Percentiles rank a stretch among this genome's conserved stretches.
Evolutionary conservation across 495 filamentous ascomycete species (phyloP).

Genomic region (Neurospora sp.): DNA sequence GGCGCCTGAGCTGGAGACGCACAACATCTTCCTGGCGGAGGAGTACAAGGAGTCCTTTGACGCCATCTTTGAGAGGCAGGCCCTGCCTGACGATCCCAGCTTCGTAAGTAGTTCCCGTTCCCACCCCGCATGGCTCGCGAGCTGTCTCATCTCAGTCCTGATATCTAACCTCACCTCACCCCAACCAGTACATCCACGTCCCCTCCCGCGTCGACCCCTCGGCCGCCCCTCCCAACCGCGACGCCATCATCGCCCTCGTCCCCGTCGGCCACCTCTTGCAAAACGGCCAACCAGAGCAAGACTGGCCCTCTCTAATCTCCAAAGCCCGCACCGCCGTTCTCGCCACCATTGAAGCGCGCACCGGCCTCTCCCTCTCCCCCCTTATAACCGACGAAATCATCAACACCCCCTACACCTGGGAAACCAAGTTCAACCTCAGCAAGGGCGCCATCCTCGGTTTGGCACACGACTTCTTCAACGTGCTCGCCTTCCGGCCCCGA

Average conservation of each 20-base stretch:
- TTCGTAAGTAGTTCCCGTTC: conserved; percentile 27
- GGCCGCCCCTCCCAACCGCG: conserved; percentile 51
- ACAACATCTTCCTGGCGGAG: conserved; percentile 67
- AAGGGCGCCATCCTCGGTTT: conserved; percentile 59
- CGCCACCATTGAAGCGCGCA: conserved; percentile 43
- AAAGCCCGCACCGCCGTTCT: conserved; percentile 44
- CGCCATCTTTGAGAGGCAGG: conserved; percentile 55
- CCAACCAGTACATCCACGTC: conserved; percentile 51
- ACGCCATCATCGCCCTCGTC: conserved; percentile 54
- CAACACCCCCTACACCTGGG: conserved; percentile 54
- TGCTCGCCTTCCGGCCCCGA: conserved; percentile 51
- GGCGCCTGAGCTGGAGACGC: conserved; percentile 49
- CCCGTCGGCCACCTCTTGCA: conserved; percentile 52
- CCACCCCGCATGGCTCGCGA: too few relatives aligned
- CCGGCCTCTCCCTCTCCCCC: conserved; percentile 30
- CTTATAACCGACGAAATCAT: conserved; percentile 46
- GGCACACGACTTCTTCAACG: conserved; percentile 60
- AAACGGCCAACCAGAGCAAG: conserved; percentile 32
- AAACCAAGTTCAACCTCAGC: conserved; percentile 55
- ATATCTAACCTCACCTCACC: background rate
- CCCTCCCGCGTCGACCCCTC: conserved; percentile 52
- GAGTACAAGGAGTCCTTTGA: conserved; percentile 60
- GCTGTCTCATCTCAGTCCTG: too few relatives aligned
- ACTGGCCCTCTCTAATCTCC: conserved; percentile 45
- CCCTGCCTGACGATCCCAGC: conserved; percentile 50